phyloP scores from a whole-genome alignment of 1,284 basidiomycete species.

The Wolfiporia cocos region DNA sequence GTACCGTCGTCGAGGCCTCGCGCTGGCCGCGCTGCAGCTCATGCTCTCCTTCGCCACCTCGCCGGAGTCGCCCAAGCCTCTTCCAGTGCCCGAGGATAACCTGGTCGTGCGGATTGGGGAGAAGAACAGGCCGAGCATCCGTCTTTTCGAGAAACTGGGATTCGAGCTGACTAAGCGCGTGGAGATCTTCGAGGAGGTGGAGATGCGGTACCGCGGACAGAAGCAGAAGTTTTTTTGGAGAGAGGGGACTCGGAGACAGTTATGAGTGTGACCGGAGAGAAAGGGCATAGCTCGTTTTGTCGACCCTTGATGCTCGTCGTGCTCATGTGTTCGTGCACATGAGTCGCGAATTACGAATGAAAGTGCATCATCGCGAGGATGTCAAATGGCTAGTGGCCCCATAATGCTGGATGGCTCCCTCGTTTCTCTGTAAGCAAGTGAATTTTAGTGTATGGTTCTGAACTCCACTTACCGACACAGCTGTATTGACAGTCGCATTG shows the following conservation, averaged over 20 bases:
- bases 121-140: slow-evolving; percentile 46
- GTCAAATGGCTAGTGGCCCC: too few relatives aligned
- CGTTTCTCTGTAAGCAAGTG: too few relatives aligned
- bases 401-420: too few relatives aligned
- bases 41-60: slow-evolving; percentile 59
- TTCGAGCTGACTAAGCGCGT: slow-evolving; percentile 62
- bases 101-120: slow-evolving; percentile 54
- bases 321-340: too few relatives aligned
- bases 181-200: slow-evolving; percentile 69
- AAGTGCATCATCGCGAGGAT: too few relatives aligned
- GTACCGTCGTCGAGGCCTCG: slow-evolving; percentile 63
- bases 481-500: too few relatives aligned
- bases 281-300: too few relatives aligned
- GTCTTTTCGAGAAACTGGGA: slow-evolving; percentile 64
- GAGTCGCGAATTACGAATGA: too few relatives aligned
- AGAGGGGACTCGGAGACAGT: neutral
- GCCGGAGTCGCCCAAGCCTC: slow-evolving; percentile 17
- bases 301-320: too few relatives aligned
- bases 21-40: slow-evolving; percentile 57
- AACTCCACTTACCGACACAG: too few relatives aligned
- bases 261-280: too few relatives aligned
- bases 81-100: slow-evolving; percentile 31
- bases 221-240: slow-evolving; percentile 9
- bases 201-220: slow-evolving; percentile 45
- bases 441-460: too few relatives aligned